Evolutionary conservation across 2,329 filamentous ascomycete genomes (phyloP), one percentile per base, ranked within the genome.

Genomic region (Drechmeria coniospora): DNA sequence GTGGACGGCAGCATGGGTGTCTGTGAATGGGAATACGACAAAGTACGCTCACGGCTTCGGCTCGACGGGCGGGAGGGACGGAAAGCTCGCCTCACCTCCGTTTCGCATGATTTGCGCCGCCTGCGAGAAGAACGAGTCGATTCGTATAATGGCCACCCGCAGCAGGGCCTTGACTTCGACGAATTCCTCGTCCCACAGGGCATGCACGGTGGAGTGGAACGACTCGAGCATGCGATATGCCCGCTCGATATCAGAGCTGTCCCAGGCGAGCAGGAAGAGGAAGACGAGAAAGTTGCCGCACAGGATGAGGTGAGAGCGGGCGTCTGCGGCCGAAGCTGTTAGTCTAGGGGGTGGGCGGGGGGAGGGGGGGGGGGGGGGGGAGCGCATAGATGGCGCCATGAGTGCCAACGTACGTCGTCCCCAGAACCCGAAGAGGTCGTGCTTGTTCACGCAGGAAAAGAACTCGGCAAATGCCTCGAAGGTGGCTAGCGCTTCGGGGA

Each of bases 1-100:
- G n/a, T n/a, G n/a, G n/a, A n/a, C n/a, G n/a, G n/a, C n/a, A n/a
- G n/a, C n/a, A n/a, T n/a, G n/a, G n/a, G n/a, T n/a, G n/a, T n/a
- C n/a, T n/a, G n/a, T n/a, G n/a, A n/a, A n/a, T n/a, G n/a, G n/a
- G n/a, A n/a, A n/a, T n/a, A n/a, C n/a, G n/a, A n/a, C n/a, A n/a
- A n/a, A n/a, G n/a, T n/a, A n/a, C n/a, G n/a, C n/a, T n/a, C n/a
- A n/a, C n/a, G n/a, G n/a, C n/a, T n/a, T n/a, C n/a, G n/a, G n/a
- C n/a, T n/a, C n/a, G n/a, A n/a, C n/a, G 35, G 63, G 61, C 16
- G 69, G 54, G 6, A 73, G 52, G 3, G 63, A 60, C 2, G 64
- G 57, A 26, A 74, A 65, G 32, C 42, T 54, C 33, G 37, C 45
- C 22, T 55, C 50, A 24, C 52, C 50, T 4, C 40, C 40, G 12